Evolutionary conservation across 2,329 filamentous ascomycete genomes (phyloP), one percentile per base, ranked within the genome.

Genomic region (Dryadomyces quercivorus): DNA sequence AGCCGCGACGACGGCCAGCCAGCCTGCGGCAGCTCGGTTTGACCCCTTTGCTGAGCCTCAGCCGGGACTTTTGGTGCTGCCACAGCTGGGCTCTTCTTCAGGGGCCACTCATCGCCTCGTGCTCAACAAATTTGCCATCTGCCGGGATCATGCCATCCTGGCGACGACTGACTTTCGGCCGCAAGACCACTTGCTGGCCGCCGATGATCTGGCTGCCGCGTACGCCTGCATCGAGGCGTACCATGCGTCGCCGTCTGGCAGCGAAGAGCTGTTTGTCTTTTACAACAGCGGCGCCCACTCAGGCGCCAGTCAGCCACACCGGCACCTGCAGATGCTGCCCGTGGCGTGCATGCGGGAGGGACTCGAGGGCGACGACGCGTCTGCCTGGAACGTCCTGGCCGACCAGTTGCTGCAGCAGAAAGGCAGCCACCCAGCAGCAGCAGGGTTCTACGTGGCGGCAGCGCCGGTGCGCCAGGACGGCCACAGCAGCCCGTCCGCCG

Each of bases 121-220:
- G 1, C 71, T 89, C 44, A 89, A 89, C 72, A 89, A 88, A 66
- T 89, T 85, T 61, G 84, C 85, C 50, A 69, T 89, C 50, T 82
- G 86, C 38, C 76, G 78, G 0, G 75, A 82, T 61, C 85, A 89
- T 68, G 86, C 86, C 64, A 86, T 89, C 60, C 74, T 89, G 50
- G 78, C 81, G 0, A 89, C 85, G 0, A 77, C 69, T n/a, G 66
- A 69, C 1, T 81, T 82, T 64, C 78, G 80, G 63, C 69, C 71
- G n/a, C 85, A 89, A 70, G 82, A 79, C 1, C 71, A 84, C 59
- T 63, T 83, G 5, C 72, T 89, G 1, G 81, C 83, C 51, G 65
- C 69, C 13, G 70, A 69, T 26, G 85, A 88, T 61, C 67, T 88
- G 31, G 76, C 71, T 15, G 79, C 78, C 0, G 77, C 83, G 1